These are phyloP conservation scores for Dissoconium aciculare DNA, from an alignment of 2,329 filamentous ascomycete genomes.

Conservation along the genomic window DNA sequence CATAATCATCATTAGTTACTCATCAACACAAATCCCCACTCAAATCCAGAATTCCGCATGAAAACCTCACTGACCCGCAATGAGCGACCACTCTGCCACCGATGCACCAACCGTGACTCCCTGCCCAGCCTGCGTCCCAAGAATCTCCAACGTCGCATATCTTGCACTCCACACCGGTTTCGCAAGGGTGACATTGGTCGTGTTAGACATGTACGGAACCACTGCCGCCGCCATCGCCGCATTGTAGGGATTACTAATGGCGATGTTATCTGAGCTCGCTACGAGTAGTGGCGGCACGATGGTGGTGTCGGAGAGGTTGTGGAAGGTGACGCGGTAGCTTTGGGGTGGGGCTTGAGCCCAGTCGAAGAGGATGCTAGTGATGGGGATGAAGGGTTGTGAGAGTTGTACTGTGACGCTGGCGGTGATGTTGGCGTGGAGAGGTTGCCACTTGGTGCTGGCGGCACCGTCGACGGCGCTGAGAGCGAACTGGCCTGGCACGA, in stretches of 20 bases:
- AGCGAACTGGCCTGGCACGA: constrained; percentile 53
- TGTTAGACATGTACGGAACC: constrained; percentile 29
- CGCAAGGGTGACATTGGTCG: constrained; percentile 30
- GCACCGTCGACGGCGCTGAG: constrained; percentile 52
- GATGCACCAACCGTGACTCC: constrained; percentile 30
- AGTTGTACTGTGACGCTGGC: constrained; percentile 44
- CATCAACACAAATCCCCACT: no score
- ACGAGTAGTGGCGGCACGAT: constrained; percentile 16
- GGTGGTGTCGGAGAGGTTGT: constrained; percentile 30
- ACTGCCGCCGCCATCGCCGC: constrained; percentile 24
- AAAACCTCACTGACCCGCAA: constrained; percentile 7
- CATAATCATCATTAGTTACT: no score
- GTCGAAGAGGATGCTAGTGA: constrained; percentile 42
- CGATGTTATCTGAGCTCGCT: constrained; percentile 17
- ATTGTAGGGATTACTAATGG: constrained; percentile 30
- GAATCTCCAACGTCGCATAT: constrained; percentile 34
- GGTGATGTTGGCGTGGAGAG: constrained; percentile 34
- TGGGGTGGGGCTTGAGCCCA: constrained; percentile 44
- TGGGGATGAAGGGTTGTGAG: constrained; percentile 24
- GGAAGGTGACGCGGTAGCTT: constrained; percentile 40
- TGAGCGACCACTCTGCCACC: constrained; percentile 35
- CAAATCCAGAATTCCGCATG: no score
- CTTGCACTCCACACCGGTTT: constrained; percentile 28
- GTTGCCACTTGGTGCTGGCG: constrained; percentile 52
- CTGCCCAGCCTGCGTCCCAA: constrained; percentile 30